Conservation (phyloP, 1,139 yeast species). For the Lodderomyces parapsilosis region DNA sequence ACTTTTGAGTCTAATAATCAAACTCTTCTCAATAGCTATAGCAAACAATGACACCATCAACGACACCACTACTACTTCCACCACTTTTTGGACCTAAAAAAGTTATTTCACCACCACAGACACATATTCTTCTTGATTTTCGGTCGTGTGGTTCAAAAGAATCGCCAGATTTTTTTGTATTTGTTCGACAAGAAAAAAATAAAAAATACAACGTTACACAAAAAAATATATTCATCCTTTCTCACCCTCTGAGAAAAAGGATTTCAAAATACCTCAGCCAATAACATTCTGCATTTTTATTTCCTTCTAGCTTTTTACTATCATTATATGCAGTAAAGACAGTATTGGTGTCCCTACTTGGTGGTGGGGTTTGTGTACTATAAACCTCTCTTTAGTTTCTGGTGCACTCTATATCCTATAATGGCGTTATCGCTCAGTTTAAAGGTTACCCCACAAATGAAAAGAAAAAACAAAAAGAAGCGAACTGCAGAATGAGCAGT, state of each 20-base stretch:
- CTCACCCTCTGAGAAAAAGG: not conserved
- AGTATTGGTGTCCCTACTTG: too few relatives aligned
- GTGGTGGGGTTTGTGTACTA: too few relatives aligned
- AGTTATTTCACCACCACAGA: not conserved
- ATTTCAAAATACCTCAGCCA: slow-evolving; percentile 1
- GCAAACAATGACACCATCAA: too few relatives aligned
- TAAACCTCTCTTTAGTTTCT: not conserved
- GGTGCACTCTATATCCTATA: not conserved
- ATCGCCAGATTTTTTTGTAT: not conserved
- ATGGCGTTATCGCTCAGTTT: not conserved
- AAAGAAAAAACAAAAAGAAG: not conserved
- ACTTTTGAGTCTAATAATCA: too few relatives aligned
- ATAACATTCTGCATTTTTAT: not conserved
- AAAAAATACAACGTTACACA: slow-evolving; percentile 1
- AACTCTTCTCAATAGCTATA: too few relatives aligned
- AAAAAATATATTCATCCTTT: not conserved
- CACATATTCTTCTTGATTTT: not conserved
- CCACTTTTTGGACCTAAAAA: too few relatives aligned
- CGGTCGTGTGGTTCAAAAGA: not conserved
- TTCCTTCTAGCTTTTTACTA: too few relatives aligned
- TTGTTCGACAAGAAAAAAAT: slow-evolving; percentile 1
- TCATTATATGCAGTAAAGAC: too few relatives aligned
- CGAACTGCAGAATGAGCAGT: too few relatives aligned
- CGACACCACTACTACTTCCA: too few relatives aligned
- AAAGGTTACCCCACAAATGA: not conserved